Percentiles rank a stretch among this genome's conserved stretches.
These are phyloP conservation scores for Moesziomyces aphidis DNA, from an alignment of 1,284 basidiomycete genomes.

Conservation along the genomic window DNA sequence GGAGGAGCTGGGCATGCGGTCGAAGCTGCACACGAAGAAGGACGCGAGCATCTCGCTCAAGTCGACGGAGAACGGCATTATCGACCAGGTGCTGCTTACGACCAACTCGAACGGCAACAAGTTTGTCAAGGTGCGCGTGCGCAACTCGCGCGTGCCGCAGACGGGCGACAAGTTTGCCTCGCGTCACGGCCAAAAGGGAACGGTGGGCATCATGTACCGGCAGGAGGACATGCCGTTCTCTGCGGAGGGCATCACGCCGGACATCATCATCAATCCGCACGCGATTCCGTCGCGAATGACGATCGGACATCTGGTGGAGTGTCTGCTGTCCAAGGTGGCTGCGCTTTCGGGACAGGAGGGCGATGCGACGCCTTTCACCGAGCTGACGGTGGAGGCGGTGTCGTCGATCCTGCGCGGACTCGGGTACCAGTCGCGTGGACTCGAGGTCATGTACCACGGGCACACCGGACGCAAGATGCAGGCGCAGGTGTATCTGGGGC, in stretches of 20 bases:
- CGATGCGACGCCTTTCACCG: conserved; percentile 98
- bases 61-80: conserved; percentile 95
- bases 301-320: conserved; percentile 99
- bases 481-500: conserved; percentile 97
- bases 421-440: conserved; percentile 81
- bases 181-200: conserved; percentile 99
- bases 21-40: conserved; percentile 86
- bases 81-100: conserved; percentile 96
- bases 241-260: conserved; percentile 92
- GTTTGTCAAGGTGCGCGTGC: conserved; percentile 97
- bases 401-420: conserved; percentile 59
- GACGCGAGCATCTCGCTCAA: conserved; percentile 98
- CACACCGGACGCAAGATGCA: conserved; percentile 97
- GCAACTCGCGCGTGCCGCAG: conserved; percentile 94
- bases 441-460: conserved; percentile 99
- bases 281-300: conserved; percentile 99
- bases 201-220: conserved; percentile 97
- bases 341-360: conserved; percentile 96
- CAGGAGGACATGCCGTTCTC: conserved; percentile 99
- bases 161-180: conserved; percentile 99
- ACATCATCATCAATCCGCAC: conserved; percentile 98
- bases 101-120: conserved; percentile 96
- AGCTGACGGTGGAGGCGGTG: conserved; percentile 90
- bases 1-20: conserved; percentile 95
- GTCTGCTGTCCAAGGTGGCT: conserved; percentile 94